Evolutionary conservation across 441 rosid species (phyloP).

Genomic region (Erodium moschatum): DNA sequence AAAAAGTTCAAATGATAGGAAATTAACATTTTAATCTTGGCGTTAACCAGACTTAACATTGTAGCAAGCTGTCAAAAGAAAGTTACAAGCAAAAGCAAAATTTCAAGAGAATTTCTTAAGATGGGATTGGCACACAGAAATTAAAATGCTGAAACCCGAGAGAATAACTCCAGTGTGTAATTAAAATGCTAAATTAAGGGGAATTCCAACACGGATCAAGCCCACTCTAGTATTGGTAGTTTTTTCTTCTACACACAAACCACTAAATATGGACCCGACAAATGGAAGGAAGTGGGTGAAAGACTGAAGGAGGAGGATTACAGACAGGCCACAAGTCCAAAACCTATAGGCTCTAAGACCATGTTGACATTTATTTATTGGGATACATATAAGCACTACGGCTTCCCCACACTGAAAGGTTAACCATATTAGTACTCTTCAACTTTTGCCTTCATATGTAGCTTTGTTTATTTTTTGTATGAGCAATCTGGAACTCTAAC

Average conservation of each 20-base stretch:
- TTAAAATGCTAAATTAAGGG: neutral
- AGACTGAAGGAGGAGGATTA: neutral
- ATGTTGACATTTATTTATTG: neutral
- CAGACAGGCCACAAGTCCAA: neutral
- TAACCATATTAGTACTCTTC: neutral
- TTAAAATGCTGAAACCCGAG: neutral
- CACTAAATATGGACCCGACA: neutral
- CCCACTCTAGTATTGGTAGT: neutral
- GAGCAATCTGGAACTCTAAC: neutral
- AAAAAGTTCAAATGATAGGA: slow-evolving; percentile 17
- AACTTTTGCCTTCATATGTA: slow-evolving; percentile 2
- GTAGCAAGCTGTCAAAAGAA: neutral
- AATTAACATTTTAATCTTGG: slow-evolving; percentile 7
- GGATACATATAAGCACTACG: neutral
- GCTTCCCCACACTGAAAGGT: neutral
- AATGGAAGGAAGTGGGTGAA: neutral
- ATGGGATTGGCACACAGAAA: neutral
- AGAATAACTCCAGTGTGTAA: neutral
- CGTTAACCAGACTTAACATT: neutral
- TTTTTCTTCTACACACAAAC: neutral
- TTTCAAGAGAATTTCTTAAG: neutral
- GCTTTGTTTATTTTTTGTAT: neutral
- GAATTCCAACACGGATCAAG: neutral
- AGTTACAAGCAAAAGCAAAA: neutral
- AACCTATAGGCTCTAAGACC: neutral